Evolutionary conservation across 805 yeast genomes (phyloP).

Genomic region (Cyberlindnera veronae): DNA sequence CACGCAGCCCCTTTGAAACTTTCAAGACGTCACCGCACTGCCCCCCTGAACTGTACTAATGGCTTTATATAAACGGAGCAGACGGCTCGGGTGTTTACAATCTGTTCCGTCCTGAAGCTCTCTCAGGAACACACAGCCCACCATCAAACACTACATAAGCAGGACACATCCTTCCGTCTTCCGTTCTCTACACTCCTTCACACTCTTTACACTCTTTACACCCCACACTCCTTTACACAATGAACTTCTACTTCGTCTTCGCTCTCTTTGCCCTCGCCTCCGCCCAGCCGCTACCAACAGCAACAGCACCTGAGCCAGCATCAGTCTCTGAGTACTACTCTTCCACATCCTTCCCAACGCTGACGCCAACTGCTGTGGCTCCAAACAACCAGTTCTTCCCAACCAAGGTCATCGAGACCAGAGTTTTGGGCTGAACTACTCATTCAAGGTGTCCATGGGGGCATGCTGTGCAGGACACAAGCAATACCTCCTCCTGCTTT

Average conservation of each 20-base stretch:
- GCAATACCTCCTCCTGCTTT: too few relatives aligned
- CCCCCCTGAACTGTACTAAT: too few relatives aligned
- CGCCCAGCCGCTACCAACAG: slow-evolving; percentile 2
- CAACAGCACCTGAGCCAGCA: not conserved
- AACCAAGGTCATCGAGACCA: slow-evolving; percentile 14
- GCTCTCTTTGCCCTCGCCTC: not conserved
- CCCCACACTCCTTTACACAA: not conserved
- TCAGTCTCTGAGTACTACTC: not conserved
- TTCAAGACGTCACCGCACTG: too few relatives aligned
- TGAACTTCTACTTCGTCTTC: not conserved
- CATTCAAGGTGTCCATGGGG: too few relatives aligned
- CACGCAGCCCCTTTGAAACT: not conserved
- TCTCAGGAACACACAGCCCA: too few relatives aligned
- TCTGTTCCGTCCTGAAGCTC: too few relatives aligned
- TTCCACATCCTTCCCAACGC: slow-evolving; percentile 9
- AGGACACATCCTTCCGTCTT: too few relatives aligned
- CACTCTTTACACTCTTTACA: not conserved
- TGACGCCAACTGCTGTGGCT: slow-evolving; percentile 7
- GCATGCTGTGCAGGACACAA: too few relatives aligned
- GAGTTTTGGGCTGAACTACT: slow-evolving; percentile 11
- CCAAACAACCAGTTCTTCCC: slow-evolving; percentile 18
- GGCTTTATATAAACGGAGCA: too few relatives aligned
- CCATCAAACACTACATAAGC: not conserved
- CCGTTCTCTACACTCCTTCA: too few relatives aligned
- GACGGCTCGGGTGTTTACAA: too few relatives aligned